These are phyloP conservation scores for Endocalyx cinctus DNA, from an alignment of 2,329 filamentous ascomycete genomes.

Conservation along the genomic window DNA sequence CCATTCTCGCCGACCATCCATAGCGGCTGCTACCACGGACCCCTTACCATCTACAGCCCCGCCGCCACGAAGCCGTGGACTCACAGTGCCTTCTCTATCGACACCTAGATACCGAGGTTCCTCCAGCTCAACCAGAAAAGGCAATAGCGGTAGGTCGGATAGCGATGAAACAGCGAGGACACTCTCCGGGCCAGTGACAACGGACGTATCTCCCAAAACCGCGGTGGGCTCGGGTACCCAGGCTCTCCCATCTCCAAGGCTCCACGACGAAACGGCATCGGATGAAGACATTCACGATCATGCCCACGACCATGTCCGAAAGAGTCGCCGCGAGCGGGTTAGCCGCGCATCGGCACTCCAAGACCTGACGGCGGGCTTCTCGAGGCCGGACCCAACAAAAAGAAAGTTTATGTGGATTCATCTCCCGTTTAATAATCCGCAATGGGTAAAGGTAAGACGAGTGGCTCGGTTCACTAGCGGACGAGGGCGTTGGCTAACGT, in stretches of 20 bases:
- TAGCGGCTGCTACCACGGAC: constrained; percentile 17
- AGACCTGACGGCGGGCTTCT: constrained; percentile 35
- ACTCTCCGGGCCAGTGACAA: constrained; percentile 26
- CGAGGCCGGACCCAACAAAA: constrained; percentile 30
- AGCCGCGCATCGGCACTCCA: constrained; percentile 18
- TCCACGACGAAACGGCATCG: background rate
- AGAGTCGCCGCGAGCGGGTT: constrained; percentile 4
- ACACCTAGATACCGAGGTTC: constrained; percentile 24
- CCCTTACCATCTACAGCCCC: constrained; percentile 11
- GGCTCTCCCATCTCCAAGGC: too few relatives aligned
- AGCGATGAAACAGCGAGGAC: constrained; percentile 15
- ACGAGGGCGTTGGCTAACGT: constrained; percentile 19
- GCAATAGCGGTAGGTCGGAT: constrained; percentile 17
- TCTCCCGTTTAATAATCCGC: constrained; percentile 51
- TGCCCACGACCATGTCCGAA: constrained; percentile 2
- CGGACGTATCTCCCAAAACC: constrained; percentile 19
- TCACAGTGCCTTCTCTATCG: constrained; percentile 28
- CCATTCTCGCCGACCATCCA: constrained; percentile 22
- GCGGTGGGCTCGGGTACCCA: too few relatives aligned
- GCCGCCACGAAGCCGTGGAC: constrained; percentile 21
- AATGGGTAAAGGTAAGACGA: constrained; percentile 49
- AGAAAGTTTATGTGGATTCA: constrained; percentile 57
- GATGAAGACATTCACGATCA: constrained; percentile 6
- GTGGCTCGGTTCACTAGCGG: constrained; percentile 8
- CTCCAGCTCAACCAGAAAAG: constrained; percentile 23